phyloP scores from a whole-genome alignment of 108 stramenopile genomes.

The Stephanodiscus triporus region DNA sequence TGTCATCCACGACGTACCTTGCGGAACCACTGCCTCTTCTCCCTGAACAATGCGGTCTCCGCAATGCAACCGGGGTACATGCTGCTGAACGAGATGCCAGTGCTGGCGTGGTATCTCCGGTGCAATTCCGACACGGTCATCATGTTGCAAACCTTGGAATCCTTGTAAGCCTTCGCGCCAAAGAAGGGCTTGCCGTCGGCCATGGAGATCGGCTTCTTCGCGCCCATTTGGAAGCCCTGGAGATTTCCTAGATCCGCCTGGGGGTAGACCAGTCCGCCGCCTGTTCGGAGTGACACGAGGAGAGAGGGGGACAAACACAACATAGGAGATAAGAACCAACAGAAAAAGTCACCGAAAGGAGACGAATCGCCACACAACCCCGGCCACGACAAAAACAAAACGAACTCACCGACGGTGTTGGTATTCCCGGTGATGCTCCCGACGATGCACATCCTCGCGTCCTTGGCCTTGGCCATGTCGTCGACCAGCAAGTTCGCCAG shows the following conservation, averaged over 20 bases:
- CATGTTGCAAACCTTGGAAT: constrained; percentile 90
- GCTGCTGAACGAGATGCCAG: constrained; percentile 92
- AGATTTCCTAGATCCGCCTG: constrained; percentile 93
- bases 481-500: constrained; percentile 88
- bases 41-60: constrained; percentile 94
- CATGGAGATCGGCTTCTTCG: constrained; percentile 83
- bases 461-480: constrained; percentile 93
- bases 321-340: neutral
- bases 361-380: neutral
- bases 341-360: no score
- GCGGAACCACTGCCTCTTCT: constrained; percentile 98
- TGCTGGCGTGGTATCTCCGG: constrained; percentile 90
- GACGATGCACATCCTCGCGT: constrained; percentile 88
- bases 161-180: constrained; percentile 98
- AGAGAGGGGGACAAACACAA: neutral
- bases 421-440: constrained; percentile 95
- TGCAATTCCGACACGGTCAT: constrained; percentile 94
- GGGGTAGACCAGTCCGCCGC: constrained; percentile 90
- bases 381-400: neutral
- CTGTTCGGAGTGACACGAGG: neutral
- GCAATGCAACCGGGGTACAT: constrained; percentile 99
- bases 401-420: constrained; percentile 86
- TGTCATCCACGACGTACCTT: constrained; percentile 38
- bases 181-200: constrained; percentile 93
- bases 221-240: constrained; percentile 78